Evolutionary conservation across 2,329 filamentous ascomycete species (phyloP).

Genomic region (Sporothrix dimorphospora): DNA sequence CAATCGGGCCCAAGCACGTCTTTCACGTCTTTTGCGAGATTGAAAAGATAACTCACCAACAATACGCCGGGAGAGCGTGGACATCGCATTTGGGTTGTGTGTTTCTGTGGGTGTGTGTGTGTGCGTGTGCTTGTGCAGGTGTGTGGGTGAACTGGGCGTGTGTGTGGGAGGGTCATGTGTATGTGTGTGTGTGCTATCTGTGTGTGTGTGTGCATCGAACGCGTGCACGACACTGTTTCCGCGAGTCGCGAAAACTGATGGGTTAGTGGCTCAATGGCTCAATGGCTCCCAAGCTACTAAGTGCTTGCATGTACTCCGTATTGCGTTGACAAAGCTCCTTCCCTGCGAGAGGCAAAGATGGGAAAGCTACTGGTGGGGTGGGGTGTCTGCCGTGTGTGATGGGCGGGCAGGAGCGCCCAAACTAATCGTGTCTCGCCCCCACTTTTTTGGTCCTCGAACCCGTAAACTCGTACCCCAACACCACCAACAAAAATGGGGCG

Average conservation of each 20-base stretch:
- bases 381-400: slow-evolving; percentile 17
- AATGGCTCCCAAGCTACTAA: neutral
- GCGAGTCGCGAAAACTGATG: neutral
- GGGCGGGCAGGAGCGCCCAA: slow-evolving; percentile 20
- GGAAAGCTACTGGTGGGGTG: slow-evolving; percentile 3
- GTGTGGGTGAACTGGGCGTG: too few species aligned
- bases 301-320: slow-evolving; percentile 19
- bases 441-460: too few species aligned
- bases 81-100: slow-evolving; percentile 1
- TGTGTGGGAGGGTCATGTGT: too few species aligned
- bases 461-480: too few species aligned
- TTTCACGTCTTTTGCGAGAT: slow-evolving; percentile 20
- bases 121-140: too few species aligned
- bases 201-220: neutral
- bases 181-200: too few species aligned
- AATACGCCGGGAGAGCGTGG: neutral
- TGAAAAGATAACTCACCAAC: neutral
- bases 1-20: slow-evolving; percentile 15
- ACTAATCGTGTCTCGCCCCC: too few species aligned
- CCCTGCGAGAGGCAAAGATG: neutral
- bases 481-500: too few species aligned
- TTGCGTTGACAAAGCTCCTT: slow-evolving; percentile 16
- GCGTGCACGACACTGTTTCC: slow-evolving; percentile 1
- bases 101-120: too few species aligned
- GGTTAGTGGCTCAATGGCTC: neutral